Base-by-base conservation (phyloP, 768 basidiomycete species). In the Aureoboletus auriporus region DNA sequence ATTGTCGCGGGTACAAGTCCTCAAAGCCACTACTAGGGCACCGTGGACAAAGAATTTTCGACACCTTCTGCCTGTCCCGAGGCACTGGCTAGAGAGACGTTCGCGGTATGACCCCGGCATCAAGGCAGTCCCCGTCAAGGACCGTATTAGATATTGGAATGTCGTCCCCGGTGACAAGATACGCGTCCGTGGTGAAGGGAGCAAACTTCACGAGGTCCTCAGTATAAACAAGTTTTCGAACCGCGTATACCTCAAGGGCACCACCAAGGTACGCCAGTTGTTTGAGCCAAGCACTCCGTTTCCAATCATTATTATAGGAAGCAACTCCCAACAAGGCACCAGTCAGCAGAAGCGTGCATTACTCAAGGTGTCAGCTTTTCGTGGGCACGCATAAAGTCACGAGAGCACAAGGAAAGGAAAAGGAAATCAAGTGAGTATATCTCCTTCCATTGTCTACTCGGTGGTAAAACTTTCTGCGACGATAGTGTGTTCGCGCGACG, bases 81-180 rank as follows among this genome's bases (percentile, higher is more conserved):
- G 77, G 50, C 68, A 71, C 52, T 80, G 75, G 74, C 43, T 66
- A 45, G 72, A 75, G 58, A 71, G 74, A 43, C 61, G 60, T 52
- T 69, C 71, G 12, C 74, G 71, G 53, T 65, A 68, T 38, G 77
- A 78, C 62, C 54, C 69, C 0, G 50, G 46, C 9, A 39, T 71
- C 46, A 86, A 86, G 62, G 76, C 77, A 35, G 81, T 79, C 39
- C 74, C 76, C 11, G 75, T 79, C 10, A 74, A 75, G 49, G 84
- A 89, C 58, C 75, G 90, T 40, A 86, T 93, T 44, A 86, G 89
- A 64, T 80, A 79, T 61, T 93, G 90, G 90, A 93, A 92, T 61
- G 78, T 93, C 51, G 84, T 89, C 30, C 88, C 91, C 6, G 90
- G 90, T 7, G 90, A 93, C 70, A 78, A 76, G 46, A 80, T 93